Evolutionary conservation across 2,329 filamentous ascomycete species (phyloP).

Genomic region (Biscogniauxia mediterranea): DNA sequence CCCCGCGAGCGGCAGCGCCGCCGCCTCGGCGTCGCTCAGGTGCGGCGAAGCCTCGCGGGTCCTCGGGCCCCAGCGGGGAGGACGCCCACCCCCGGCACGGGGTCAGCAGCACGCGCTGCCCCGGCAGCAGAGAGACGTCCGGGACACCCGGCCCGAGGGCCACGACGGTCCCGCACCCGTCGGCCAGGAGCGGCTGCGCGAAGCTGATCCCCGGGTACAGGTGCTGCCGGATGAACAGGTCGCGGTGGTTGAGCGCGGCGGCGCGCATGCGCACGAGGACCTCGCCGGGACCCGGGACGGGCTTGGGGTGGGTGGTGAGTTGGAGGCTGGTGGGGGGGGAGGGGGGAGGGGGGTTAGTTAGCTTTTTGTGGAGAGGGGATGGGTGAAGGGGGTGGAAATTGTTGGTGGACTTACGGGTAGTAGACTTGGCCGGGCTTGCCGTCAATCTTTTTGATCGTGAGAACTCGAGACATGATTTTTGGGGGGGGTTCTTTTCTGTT

Average conservation of each 20-base stretch:
- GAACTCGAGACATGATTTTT: conserved; percentile 46
- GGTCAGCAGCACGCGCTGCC: conserved; percentile 71
- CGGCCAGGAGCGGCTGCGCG: conserved; percentile 73
- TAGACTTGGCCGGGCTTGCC: conserved; percentile 88
- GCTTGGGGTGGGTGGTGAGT: conserved; percentile 60
- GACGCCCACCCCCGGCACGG: conserved; percentile 77
- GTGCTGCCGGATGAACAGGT: conserved; percentile 90
- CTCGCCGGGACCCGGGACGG: conserved; percentile 63
- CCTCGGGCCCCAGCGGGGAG: conserved; percentile 71
- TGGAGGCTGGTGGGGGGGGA: conserved; percentile 44
- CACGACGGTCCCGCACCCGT: conserved; percentile 76
- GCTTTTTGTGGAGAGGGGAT: background rate
- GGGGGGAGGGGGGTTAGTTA: background rate
- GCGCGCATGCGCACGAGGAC: conserved; percentile 74
- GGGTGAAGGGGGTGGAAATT: background rate
- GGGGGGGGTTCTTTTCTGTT: conserved; percentile 21
- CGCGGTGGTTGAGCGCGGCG: conserved; percentile 88
- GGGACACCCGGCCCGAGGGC: conserved; percentile 52
- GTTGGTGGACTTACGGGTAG: conserved; percentile 58
- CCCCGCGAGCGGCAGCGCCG: conserved; percentile 80
- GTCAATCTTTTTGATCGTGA: conserved; percentile 67
- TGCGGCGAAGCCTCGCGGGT: conserved; percentile 53
- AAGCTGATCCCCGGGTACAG: conserved; percentile 87
- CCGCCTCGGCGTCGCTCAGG: conserved; percentile 70
- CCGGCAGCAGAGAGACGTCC: conserved; percentile 35